These are phyloP conservation scores for Boletus sp. DNA, from an alignment of 768 basidiomycete species.

Conservation along the genomic window DNA sequence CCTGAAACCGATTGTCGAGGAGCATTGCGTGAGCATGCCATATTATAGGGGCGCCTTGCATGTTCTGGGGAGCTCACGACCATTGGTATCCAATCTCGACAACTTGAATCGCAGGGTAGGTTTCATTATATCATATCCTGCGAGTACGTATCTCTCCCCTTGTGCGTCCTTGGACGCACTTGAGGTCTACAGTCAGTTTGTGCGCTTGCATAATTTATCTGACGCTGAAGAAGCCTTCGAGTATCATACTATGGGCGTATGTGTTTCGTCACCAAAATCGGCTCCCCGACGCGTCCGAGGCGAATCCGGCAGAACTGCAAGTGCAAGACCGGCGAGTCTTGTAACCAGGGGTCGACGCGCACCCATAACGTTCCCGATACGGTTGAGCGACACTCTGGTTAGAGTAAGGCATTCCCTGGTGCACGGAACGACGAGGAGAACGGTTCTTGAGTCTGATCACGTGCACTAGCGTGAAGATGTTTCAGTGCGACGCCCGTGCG, in stretches of 20 bases:
- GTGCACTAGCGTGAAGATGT: neutral
- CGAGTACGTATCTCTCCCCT: neutral
- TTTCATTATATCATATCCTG: slow-evolving; percentile 2
- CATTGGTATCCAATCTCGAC: neutral
- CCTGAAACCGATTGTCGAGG: neutral
- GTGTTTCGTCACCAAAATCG: neutral
- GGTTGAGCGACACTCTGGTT: no score
- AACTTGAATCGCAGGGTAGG: neutral
- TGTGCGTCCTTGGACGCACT: slow-evolving; percentile 5
- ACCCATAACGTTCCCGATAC: no score
- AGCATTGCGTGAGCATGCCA: neutral
- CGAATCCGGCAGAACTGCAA: neutral
- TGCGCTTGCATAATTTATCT: slow-evolving; percentile 10
- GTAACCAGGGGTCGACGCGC: no score
- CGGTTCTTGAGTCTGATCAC: neutral
- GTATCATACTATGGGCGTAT: neutral
- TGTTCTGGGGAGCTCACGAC: neutral
- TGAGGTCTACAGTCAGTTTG: slow-evolving; percentile 3
- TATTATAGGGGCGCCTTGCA: neutral
- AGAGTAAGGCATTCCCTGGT: no score
- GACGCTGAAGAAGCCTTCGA: neutral
- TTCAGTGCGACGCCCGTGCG: slow-evolving; percentile 6
- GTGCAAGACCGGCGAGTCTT: no score
- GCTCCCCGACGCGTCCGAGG: neutral
- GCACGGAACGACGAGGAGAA: neutral